phyloP scores from a whole-genome alignment of 306 rosid genomes.

The Sesbania bispinosa region DNA sequence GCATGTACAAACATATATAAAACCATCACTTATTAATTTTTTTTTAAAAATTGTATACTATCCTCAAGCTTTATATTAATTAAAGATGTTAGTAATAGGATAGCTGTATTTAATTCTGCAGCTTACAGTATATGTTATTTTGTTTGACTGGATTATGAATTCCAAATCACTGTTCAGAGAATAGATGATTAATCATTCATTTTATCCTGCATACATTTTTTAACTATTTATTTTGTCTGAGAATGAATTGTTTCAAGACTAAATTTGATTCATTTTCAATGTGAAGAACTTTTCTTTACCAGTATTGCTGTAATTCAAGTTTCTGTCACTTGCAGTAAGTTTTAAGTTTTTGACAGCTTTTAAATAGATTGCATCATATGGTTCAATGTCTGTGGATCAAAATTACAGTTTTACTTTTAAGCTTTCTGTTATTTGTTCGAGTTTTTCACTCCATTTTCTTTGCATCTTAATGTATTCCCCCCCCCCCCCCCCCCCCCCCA shows the following conservation, averaged over 20 bases:
- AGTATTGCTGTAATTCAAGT: not conserved
- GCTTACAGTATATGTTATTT: not conserved
- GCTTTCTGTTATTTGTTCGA: not conserved
- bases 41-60: not conserved
- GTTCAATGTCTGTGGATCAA: not conserved
- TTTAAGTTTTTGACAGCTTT: not conserved
- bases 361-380: not conserved
- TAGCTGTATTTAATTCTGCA: not conserved
- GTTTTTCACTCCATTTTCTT: not conserved
- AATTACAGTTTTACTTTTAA: not conserved
- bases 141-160: not conserved
- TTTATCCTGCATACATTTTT: not conserved
- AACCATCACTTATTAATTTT: not conserved
- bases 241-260: not conserved
- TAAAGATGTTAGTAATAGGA: not conserved
- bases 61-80: not conserved
- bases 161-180: not conserved
- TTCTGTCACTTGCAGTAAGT: not conserved
- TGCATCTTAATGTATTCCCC: not conserved
- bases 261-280: not conserved
- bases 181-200: not conserved
- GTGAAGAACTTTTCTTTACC: not conserved
- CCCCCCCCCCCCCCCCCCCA: too few species aligned
- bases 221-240: not conserved
- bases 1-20: not conserved